Base-by-base conservation (phyloP, 1,139 yeast species). In the Scheffersomyces stambukii region DNA sequence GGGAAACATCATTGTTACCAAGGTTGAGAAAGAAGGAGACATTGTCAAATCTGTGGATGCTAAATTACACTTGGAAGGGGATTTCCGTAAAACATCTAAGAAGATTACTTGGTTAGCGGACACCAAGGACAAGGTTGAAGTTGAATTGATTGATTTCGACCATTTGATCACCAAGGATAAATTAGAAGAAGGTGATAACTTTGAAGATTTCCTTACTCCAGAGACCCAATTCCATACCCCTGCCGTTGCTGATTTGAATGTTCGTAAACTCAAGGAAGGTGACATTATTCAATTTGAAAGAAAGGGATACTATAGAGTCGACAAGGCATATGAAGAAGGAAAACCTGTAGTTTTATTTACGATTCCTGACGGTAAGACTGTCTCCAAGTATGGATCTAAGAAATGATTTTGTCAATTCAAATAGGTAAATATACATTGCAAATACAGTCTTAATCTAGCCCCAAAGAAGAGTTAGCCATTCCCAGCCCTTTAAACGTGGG, bases 141-240 rank as follows among this genome's bases (percentile, higher is more conserved):
- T 85, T 41, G 93, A 85, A 35, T 70, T 89, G 45, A 84, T 85
- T 43, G 96, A 86, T 61, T 91, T 91, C 48, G 97, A 91, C 59
- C 96, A 89, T 54, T 79, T 91, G 58, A 86, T 91, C 64, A 84
- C 91, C 50, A 91, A 91, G 70, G 97, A 91, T 57, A 89, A 86
- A 67, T 72, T 91, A 50, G 97, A 88, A 53, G 97, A 91, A 52
- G 94, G 81, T 43, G 98, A 91, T 60, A 77, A 81, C 65, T 85
- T 89, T 54, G 96, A 84, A 64, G 94, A 91, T 56, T 91, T 80
- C 77, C 64, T 91, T 43, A 91, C 96, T 27, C 85, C 86, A 38
- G 66, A 78, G 45, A 88, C 97, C 31, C 93, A 84, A 57, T 88
- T 91, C 77, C 83, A 74, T 53, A 68, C 85, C 31, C 56, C 66